These are phyloP conservation scores for Colletotrichum sp. DNA, from an alignment of 2,329 filamentous ascomycete genomes.

Conservation along the genomic window DNA sequence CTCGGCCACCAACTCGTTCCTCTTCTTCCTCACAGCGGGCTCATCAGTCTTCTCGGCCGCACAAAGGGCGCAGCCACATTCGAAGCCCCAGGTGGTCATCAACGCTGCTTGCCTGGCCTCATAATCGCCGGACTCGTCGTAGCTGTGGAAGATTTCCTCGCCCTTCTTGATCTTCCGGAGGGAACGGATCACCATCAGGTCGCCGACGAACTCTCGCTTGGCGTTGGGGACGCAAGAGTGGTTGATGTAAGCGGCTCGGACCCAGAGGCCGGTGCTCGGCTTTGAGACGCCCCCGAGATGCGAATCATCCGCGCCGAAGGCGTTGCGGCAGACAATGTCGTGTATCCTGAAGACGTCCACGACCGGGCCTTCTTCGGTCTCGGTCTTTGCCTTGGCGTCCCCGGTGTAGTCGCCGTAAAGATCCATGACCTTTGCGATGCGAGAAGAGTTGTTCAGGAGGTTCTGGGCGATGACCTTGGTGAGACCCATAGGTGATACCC, in stretches of 20 bases:
- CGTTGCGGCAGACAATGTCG: conserved; percentile 36
- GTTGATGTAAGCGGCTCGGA: conserved; percentile 43
- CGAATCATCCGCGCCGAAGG: conserved; percentile 34
- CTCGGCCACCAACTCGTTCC: conserved; percentile 24
- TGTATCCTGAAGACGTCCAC: conserved; percentile 36
- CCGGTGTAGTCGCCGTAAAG: conserved; percentile 33
- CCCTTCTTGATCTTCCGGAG: conserved; percentile 31
- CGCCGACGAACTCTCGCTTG: conserved; percentile 41
- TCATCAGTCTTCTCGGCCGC: conserved; percentile 30
- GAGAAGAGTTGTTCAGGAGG: conserved; percentile 31
- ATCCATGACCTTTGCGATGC: conserved; percentile 22
- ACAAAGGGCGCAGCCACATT: conserved; percentile 40
- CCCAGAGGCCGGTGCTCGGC: conserved; percentile 43
- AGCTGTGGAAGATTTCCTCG: conserved; percentile 37
- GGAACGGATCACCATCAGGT: conserved; percentile 42
- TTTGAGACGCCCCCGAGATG: conserved; percentile 29
- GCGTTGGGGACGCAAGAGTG: conserved; percentile 44
- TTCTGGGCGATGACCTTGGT: conserved; percentile 31
- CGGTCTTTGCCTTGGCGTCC: neutral
- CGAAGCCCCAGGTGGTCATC: conserved; percentile 39
- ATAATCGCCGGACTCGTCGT: conserved; percentile 31
- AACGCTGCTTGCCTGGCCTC: conserved; percentile 25
- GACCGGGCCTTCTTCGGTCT: conserved; percentile 26
- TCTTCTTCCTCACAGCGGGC: conserved; percentile 17
- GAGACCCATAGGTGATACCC: conserved; percentile 33